A percentile compares a stretch with the other conserved stretches of the same genome.
These are phyloP conservation scores for Pseudocercospora musae DNA, from an alignment of 2,329 filamentous ascomycete genomes.

Conservation along the genomic window DNA sequence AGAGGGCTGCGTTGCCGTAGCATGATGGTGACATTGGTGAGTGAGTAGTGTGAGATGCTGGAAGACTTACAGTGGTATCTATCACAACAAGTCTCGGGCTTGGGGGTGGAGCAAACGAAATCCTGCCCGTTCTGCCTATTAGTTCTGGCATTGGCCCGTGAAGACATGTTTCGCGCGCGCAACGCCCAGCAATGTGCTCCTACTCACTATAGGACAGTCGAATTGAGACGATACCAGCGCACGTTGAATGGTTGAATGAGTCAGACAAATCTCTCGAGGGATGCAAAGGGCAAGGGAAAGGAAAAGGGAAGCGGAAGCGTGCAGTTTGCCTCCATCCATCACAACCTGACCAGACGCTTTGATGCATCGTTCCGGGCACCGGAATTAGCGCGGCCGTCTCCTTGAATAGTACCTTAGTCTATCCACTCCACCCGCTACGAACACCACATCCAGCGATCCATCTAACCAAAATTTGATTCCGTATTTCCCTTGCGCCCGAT, in stretches of 20 bases:
- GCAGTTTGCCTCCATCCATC: background rate
- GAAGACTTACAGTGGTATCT: background rate
- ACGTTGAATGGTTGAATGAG: background rate
- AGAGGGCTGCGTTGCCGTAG: too few relatives aligned
- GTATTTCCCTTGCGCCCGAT: too few relatives aligned
- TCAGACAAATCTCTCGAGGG: background rate
- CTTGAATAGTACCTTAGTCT: constrained; percentile 5
- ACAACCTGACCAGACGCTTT: too few relatives aligned
- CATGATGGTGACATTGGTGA: too few relatives aligned
- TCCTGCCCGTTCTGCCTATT: constrained; percentile 1
- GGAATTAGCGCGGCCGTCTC: background rate
- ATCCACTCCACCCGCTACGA: background rate
- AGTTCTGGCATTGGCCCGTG: constrained; percentile 3
- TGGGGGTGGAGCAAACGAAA: constrained; percentile 2
- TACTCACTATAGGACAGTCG: background rate
- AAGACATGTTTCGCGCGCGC: background rate
- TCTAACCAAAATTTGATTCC: background rate
- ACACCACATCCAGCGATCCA: background rate
- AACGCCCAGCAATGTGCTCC: background rate
- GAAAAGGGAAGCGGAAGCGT: too few relatives aligned
- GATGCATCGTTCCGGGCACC: constrained; percentile 1
- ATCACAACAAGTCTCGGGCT: background rate
- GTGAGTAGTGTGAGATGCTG: background rate
- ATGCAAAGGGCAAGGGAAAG: background rate
- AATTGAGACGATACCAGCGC: background rate